Conservation (phyloP, 169 alveolate species). For the Cryptosporidium viatorum region DNA sequence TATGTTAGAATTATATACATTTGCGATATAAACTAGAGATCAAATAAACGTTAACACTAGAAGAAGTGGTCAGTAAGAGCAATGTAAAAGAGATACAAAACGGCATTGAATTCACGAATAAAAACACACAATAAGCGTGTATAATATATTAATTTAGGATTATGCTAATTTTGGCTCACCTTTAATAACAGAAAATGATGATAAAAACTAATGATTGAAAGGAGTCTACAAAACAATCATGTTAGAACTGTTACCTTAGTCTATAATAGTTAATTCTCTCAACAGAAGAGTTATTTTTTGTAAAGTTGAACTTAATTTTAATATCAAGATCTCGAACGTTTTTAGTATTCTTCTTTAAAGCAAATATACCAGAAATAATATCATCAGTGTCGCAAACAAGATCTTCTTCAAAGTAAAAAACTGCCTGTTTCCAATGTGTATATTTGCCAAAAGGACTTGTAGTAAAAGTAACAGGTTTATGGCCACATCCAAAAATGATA, state of each 20-base stretch:
- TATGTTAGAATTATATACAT: too few species aligned
- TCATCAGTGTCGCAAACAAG: slow-evolving; percentile 79
- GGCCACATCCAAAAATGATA: slow-evolving; percentile 89
- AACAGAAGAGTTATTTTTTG: not conserved
- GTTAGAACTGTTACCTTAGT: slow-evolving; percentile 15
- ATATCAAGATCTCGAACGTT: slow-evolving; percentile 90
- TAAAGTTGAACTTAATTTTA: slow-evolving; percentile 82
- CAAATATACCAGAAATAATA: slow-evolving; percentile 86
- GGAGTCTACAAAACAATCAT: too few species aligned
- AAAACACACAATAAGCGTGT: not conserved
- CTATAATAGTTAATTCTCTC: slow-evolving; percentile 54
- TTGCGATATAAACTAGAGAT: not conserved
- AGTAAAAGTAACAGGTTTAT: slow-evolving; percentile 87
- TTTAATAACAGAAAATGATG: too few species aligned
- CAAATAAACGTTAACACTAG: not conserved
- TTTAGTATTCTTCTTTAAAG: slow-evolving; percentile 85
- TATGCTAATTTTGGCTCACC: not conserved
- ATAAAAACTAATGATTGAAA: too few species aligned
- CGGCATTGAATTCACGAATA: not conserved
- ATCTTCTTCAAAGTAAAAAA: slow-evolving; percentile 88
- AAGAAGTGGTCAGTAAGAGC: not conserved
- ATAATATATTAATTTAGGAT: not conserved
- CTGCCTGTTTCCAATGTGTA: slow-evolving; percentile 96
- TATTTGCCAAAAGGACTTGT: slow-evolving; percentile 87
- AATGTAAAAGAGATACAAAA: not conserved